Base-by-base conservation (phyloP, 2,329 filamentous ascomycete species). In the Phialocephala subalpina region DNA sequence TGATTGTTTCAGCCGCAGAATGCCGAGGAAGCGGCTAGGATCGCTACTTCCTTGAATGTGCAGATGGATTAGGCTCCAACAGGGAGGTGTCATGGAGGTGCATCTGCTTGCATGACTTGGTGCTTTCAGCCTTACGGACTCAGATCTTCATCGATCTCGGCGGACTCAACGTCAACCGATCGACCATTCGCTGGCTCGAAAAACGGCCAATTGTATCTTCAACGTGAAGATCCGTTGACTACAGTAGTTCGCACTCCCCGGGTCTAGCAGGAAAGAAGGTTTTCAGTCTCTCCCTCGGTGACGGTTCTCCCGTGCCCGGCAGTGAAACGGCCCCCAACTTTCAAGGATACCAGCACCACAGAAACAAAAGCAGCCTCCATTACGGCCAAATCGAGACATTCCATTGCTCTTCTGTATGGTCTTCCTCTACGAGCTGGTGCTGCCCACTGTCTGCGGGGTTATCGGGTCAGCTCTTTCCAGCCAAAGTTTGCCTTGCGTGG, bases 21-120 rank as follows among this genome's bases (percentile, higher is more conserved):
- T 58, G 35, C 56, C 29, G 55, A 57, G 29, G 3, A 14, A 25
- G 20, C 25, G 29, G 55, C 20, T 55, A 38, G 55, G 55, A 36
- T 38, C 29, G 55, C n/a, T 35, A 20, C 35, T 36, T 57, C 55
- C 55, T 57, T 57, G 55, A 22, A 8, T 57, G 3, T 59, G 45
- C 42, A 59, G 60, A 57, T 25, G 35, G 57, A 55, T 67, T 61
- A 67, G 65, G 65, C 65, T 64, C 33, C 65, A 61, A 58, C 60
- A 66, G 56, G 63, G 52, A 36, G 56, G 12, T 40, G 42, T 45
- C 60, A 66, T 47, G 63, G 52, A 36, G 56, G 12, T 40, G 42
- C 59, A 61, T 25, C 9, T 25, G 22, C 35, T 33, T 55, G 61
- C 35, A 58, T 58, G 33, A 52, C 59, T 63, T 45, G 47, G 55